Base-by-base conservation (phyloP, 2,329 filamentous ascomycete species). In the Dactylellina haptotyla region DNA sequence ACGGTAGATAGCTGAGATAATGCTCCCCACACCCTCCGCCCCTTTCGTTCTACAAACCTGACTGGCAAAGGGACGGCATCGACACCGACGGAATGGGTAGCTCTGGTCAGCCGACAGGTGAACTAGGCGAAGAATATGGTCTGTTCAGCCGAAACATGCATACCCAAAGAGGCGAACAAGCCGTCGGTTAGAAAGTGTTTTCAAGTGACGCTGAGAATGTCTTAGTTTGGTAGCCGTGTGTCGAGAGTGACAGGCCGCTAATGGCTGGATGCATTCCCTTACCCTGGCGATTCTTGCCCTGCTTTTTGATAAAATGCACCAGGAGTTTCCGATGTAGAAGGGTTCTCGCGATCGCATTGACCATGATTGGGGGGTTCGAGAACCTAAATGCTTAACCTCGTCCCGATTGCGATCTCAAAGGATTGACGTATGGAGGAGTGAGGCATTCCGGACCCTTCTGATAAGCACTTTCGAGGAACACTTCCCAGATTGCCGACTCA, bases 71-170 rank as follows among this genome's bases (percentile, higher is more conserved):
- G 54, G 28, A 61, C 61, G 69, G 69, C 45, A 62, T 62, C 45
- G 69, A 66, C 61, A 57, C 69, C 69, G 61, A 66, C 61, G 50
- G 69, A 73, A 73, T 73, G 53, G 61, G 69, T 73, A 73, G 61
- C 43, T 66, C 50, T 66, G 69, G 54, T 73, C 69, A 73, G 69
- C 69, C 61, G 69, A 73, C 69, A 73, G 61, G 69, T 73, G 28
- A 54, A 72, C 67, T 72, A 72, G 67, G 67, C 59, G 67, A 72
- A 46, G 54, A 66, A 66, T 61, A 59, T 72, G 61, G 69, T 73
- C 37, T 66, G 61, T 66, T 73, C 69, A 73, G 69, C 69, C 69
- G 69, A 73, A 71, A 66, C 45, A 61, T 73, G 69, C 69, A 73
- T 56, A 57, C 41, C 5, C 32, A 34, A 6, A 34, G 14, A 6